Base-by-base conservation (phyloP, 352 stramenopile genomes). In the Globisporangium solare region DNA sequence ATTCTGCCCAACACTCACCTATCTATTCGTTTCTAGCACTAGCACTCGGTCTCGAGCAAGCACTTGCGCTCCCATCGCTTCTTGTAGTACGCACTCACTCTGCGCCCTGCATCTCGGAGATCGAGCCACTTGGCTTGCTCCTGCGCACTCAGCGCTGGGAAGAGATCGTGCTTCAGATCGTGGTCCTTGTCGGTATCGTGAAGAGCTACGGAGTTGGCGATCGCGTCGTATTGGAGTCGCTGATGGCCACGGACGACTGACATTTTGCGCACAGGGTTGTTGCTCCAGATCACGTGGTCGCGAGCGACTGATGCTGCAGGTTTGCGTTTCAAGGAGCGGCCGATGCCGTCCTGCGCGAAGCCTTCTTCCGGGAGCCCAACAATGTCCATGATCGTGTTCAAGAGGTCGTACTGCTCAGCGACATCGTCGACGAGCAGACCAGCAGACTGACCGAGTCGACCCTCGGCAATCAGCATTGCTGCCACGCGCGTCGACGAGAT, bases 81-180 rank as follows among this genome's bases (percentile, higher is more conserved):
- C 45, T 72, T 80, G 54, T 81, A 86, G 61, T 86, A 84, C 54
- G 60, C 27, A 42, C 79, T 84, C 24, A 84, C 42, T 1, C 54
- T 61, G 7, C 73, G 63, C 4, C 76, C 71, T 6, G 53, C 64
- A 15, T 67, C 55, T n/a, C 72, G 58, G 22, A 64, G 51, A 3
- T 20, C 43, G 7, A 55, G 47, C 56, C 61, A 68, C 12, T 61
- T 27, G 11, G 15, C 37, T 37, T 73, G 60, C 15, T 71, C 58
- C 15, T 43, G 27, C 1, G 21, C 20, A 2, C 21, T 66, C 14
- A 72, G 56, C 20, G 24, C 20, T 47, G 63, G 71, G 21, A 69
- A 71, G 31, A 78, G 27, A 20, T 84, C 73, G 5, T 60, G 55
- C 22, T 60, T 51, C 49, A 74, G 65, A 8, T 83, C 61, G 48